These are phyloP conservation scores for Helicocarpus griseus DNA, from an alignment of 2,329 filamentous ascomycete genomes.

Conservation along the genomic window DNA sequence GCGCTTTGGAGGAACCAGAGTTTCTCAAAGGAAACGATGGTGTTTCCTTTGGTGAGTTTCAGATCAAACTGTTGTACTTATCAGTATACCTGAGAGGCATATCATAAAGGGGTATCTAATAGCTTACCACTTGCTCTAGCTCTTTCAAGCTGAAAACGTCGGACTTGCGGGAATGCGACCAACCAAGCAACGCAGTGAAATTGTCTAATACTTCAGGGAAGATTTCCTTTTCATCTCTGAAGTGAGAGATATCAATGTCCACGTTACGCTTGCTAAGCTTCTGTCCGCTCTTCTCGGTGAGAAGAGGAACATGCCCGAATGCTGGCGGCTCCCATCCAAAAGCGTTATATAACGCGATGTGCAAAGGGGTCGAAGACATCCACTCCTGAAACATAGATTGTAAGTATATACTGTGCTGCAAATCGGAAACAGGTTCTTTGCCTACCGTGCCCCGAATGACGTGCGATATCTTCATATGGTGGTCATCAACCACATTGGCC, in stretches of 20 bases:
- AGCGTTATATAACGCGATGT: conserved; percentile 63
- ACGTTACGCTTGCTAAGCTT: conserved; percentile 83
- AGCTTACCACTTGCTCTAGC: conserved; percentile 56
- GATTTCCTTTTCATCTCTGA: conserved; percentile 47
- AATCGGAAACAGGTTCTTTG: neutral
- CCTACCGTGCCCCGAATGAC: conserved; percentile 76
- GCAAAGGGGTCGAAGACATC: conserved; percentile 85
- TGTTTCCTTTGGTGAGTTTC: conserved; percentile 85
- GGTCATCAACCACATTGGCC: conserved; percentile 93
- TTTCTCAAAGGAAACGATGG: conserved; percentile 71
- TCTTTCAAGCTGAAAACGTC: conserved; percentile 64
- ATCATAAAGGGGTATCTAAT: neutral
- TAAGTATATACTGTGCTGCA: neutral
- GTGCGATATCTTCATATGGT: conserved; percentile 90
- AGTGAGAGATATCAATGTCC: conserved; percentile 50
- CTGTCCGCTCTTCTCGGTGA: conserved; percentile 57
- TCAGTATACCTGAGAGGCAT: neutral
- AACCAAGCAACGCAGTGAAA: conserved; percentile 77
- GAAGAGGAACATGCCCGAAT: conserved; percentile 73
- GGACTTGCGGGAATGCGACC: conserved; percentile 59
- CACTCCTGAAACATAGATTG: conserved; percentile 55
- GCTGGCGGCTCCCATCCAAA: conserved; percentile 63
- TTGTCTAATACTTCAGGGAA: conserved; percentile 61
- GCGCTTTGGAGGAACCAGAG: conserved; percentile 67
- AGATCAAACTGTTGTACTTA: conserved; percentile 56